Base-by-base conservation (phyloP, 73 alveolate species). In the Diophrys sp. region DNA sequence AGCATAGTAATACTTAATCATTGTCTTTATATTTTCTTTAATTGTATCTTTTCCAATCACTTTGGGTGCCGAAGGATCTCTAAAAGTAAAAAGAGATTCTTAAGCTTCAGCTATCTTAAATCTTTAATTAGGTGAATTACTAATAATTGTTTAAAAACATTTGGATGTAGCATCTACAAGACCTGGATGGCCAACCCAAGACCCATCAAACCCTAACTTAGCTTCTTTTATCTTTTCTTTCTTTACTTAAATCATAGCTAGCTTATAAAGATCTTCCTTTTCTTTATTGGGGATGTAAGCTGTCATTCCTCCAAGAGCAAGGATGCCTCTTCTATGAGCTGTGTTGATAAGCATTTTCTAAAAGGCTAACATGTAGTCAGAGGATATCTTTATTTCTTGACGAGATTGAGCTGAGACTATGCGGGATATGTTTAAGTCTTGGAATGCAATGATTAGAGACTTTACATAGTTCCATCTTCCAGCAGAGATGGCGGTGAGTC, bases 161-260 rank as follows among this genome's bases (percentile, higher is more conserved):
- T 80, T 71, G 28, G 33, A 24, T 24, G 82, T 89, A 2, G 79
- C 70, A 32, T 78, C 79, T 8, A 85, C 89, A 44, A 85, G 78
- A 29, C 70, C 71, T 18, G 93, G 93, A 71, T 85, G 93, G 68
- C 72, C 87, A 0, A 85, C 89, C 93, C 93, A 85, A 54, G 89
- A 53, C n/a, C 93, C 93, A 73, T 85, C 93, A 72, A 85, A 78
- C 29, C 93, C 93, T 31, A 67, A 67, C 53, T 54, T 72, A 26
- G 78, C 89, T 72, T 85, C 93, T 62, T 68, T 74, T 14, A 34
- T 62, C 53, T 85, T 85, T 44, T 85, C 93, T 25, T 56, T 73
- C 27, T 70, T 78, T 14, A 80, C 33, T 56, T 80, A 30, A 14
- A 18, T 14, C 28, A 53, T 57, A 28, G 89, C 82, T 31, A 33